These are phyloP conservation scores for Suillus weaverae DNA, from an alignment of 768 basidiomycete genomes.

Conservation along the genomic window DNA sequence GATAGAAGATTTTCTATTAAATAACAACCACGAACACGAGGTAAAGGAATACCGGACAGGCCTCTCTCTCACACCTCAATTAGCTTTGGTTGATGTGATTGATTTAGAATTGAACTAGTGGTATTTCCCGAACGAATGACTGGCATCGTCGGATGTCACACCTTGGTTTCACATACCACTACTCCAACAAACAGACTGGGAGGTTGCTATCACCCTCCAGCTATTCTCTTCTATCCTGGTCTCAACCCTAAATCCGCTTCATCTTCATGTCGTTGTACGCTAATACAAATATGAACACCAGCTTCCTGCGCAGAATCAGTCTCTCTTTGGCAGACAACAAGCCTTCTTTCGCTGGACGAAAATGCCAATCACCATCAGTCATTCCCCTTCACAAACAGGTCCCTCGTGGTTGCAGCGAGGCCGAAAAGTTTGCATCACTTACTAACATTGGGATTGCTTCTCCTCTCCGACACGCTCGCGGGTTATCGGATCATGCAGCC, in stretches of 20 bases:
- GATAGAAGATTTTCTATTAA: background rate
- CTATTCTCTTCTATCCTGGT: background rate
- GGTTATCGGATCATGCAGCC: conserved; percentile 26
- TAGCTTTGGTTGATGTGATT: background rate
- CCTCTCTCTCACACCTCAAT: background rate
- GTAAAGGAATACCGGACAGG: background rate
- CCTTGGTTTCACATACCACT: background rate
- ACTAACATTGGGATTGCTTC: conserved; percentile 33
- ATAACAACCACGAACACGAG: conserved; percentile 5
- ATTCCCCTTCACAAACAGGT: conserved; percentile 24
- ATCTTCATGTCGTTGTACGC: conserved; percentile 29
- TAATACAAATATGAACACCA: conserved; percentile 28
- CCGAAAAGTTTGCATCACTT: conserved; percentile 30
- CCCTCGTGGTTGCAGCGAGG: conserved; percentile 33
- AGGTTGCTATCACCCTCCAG: background rate
- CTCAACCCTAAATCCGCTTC: background rate
- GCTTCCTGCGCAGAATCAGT: conserved; percentile 18
- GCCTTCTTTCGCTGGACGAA: conserved; percentile 15
- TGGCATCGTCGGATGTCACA: background rate
- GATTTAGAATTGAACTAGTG: background rate
- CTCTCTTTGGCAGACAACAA: conserved; percentile 17
- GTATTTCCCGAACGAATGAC: background rate
- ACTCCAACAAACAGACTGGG: background rate
- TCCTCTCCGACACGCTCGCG: conserved; percentile 23
- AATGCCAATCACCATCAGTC: conserved; percentile 18